A percentile compares a stretch with the other conserved stretches of the same genome.
phyloP scores from a whole-genome alignment of 139 green algal species.

The Trebouxia sp. region DNA sequence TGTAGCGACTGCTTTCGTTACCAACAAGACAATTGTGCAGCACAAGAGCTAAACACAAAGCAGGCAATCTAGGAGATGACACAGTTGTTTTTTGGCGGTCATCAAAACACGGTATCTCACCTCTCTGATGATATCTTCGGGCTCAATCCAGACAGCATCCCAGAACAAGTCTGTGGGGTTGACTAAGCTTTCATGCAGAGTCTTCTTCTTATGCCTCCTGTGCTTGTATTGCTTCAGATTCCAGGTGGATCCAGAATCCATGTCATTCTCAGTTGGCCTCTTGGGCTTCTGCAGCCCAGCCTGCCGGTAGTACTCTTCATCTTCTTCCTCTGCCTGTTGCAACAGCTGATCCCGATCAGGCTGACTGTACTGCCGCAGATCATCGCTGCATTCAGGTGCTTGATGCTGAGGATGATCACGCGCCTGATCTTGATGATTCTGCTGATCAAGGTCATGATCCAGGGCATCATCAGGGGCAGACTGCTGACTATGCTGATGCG shows the following conservation, averaged over 20 bases:
- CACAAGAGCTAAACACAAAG: no score
- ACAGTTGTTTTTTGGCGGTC: no score
- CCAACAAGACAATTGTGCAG: no score
- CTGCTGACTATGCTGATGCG: no score
- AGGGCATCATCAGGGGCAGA: no score
- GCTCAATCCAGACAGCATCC: conserved; percentile 47
- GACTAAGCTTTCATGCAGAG: background rate
- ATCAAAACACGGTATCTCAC: no score
- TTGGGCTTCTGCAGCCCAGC: background rate
- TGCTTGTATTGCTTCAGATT: background rate
- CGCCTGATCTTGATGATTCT: background rate
- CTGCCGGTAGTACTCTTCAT: background rate
- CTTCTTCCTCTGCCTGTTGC: background rate
- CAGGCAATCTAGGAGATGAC: no score
- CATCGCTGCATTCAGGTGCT: no score
- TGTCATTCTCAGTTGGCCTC: no score
- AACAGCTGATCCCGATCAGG: background rate
- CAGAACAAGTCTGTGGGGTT: conserved; percentile 37
- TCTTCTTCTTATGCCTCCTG: background rate
- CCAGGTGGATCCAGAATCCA: background rate
- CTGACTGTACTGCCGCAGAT: background rate
- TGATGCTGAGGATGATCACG: background rate
- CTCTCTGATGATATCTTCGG: conserved; percentile 44
- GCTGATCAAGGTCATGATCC: background rate
- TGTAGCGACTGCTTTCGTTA: no score